phyloP scores from a whole-genome alignment of 495 filamentous ascomycete genomes.

The Hyaloscypha variabilis region DNA sequence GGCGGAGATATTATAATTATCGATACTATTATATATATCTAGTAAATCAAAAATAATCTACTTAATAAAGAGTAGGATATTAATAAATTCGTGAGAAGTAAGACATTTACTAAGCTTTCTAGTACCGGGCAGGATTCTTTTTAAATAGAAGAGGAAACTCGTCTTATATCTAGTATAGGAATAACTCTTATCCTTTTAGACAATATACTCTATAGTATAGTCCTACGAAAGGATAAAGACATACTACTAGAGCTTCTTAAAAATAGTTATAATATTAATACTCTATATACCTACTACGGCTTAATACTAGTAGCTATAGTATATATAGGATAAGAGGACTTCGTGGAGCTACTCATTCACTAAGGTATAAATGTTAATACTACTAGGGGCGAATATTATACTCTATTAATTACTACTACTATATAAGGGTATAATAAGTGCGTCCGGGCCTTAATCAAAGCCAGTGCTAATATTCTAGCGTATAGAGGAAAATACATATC shows the following conservation, averaged over 20 bases:
- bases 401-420: not conserved
- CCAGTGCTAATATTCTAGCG: not conserved
- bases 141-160: not conserved
- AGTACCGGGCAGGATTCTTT: not conserved
- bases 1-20: not conserved
- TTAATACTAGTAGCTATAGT: not conserved
- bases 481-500: not conserved
- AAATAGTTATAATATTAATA: not conserved
- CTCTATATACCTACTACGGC: not conserved
- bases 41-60: not conserved
- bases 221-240: not conserved
- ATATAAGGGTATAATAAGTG: not conserved
- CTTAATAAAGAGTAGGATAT: not conserved
- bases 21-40: not conserved
- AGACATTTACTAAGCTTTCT: not conserved
- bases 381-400: not conserved
- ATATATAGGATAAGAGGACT: not conserved
- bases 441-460: not conserved
- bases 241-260: not conserved
- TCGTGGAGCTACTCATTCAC: not conserved
- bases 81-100: not conserved
- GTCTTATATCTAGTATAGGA: not conserved
- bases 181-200: not conserved
- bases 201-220: not conserved
- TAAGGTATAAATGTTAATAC: not conserved